phyloP scores from a whole-genome alignment of 352 stramenopile species.

The Globisporangium middletonii region DNA sequence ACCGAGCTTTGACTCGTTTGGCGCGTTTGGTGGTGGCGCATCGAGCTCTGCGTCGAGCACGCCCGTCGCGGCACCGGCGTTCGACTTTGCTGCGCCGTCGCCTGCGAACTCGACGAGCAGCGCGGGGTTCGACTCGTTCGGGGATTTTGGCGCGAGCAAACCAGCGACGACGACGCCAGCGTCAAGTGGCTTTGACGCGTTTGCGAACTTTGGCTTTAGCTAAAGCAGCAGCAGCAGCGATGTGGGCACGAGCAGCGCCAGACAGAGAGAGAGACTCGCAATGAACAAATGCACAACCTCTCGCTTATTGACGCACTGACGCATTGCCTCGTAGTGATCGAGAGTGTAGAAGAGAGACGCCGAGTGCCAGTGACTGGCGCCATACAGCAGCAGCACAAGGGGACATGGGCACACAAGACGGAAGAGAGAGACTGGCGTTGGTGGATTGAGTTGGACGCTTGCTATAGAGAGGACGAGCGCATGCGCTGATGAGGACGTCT shows the following conservation, averaged over 20 bases:
- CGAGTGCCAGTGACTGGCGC: neutral
- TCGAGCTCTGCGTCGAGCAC: neutral
- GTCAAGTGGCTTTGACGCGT: conserved; percentile 11
- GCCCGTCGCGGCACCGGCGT: neutral
- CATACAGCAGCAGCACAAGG: no score
- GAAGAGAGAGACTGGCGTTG: neutral
- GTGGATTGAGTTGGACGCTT: no score
- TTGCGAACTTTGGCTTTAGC: conserved; percentile 20
- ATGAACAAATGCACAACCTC: no score
- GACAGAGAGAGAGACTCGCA: neutral
- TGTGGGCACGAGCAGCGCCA: no score
- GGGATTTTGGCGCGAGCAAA: conserved; percentile 16
- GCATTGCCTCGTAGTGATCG: no score
- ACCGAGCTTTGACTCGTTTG: conserved; percentile 16
- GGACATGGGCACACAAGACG: neutral
- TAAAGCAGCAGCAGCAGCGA: neutral
- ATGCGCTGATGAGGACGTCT: neutral
- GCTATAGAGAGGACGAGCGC: no score
- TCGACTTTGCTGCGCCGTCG: conserved; percentile 5
- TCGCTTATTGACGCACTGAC: no score
- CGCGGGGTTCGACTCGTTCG: conserved; percentile 14
- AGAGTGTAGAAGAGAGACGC: neutral
- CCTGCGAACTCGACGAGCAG: conserved; percentile 3
- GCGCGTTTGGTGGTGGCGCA: conserved; percentile 13
- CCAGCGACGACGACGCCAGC: neutral